phyloP scores from a whole-genome alignment of 2,329 filamentous ascomycete genomes.

The Colletotrichum sp. region DNA sequence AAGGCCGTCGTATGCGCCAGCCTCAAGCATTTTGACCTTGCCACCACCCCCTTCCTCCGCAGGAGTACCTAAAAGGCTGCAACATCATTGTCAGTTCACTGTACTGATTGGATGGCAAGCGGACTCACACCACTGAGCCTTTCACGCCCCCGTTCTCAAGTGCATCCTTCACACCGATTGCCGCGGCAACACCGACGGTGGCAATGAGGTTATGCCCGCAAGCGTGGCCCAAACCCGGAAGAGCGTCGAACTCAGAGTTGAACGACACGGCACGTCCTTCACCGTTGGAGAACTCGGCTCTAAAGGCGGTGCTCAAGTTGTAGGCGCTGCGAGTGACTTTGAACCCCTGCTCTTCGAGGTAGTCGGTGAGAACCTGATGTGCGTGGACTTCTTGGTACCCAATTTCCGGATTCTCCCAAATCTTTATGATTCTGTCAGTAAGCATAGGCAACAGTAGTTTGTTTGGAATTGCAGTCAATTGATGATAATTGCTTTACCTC shows the following conservation, averaged over 20 bases:
- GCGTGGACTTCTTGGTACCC: conserved; percentile 44
- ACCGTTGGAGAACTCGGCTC: conserved; percentile 40
- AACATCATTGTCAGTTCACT: not conserved
- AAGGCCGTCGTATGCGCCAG: conserved; percentile 46
- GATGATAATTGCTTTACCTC: not conserved
- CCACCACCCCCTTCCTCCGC: conserved; percentile 37
- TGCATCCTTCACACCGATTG: conserved; percentile 30
- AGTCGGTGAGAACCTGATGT: conserved; percentile 42
- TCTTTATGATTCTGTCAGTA: not conserved
- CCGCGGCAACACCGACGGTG: conserved; percentile 34
- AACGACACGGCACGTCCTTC: conserved; percentile 45
- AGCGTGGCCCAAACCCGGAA: conserved; percentile 39
- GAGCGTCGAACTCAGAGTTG: conserved; percentile 40
- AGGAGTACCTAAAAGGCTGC: conserved; percentile 22
- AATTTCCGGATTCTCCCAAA: not conserved
- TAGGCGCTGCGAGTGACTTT: conserved; percentile 44
- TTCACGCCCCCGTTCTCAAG: not conserved
- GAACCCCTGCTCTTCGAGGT: conserved; percentile 39
- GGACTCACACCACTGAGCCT: not conserved
- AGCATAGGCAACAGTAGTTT: no score
- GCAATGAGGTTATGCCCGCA: conserved; percentile 35
- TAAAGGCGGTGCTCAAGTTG: conserved; percentile 46
- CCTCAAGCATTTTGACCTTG: conserved; percentile 50
- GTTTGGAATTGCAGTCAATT: no score
- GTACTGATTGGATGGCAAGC: accelerated